Percentiles rank a stretch among this genome's conserved stretches.
phyloP scores from a whole-genome alignment of 192 early-diverging fungal genomes.

The Diversispora eburnea region DNA sequence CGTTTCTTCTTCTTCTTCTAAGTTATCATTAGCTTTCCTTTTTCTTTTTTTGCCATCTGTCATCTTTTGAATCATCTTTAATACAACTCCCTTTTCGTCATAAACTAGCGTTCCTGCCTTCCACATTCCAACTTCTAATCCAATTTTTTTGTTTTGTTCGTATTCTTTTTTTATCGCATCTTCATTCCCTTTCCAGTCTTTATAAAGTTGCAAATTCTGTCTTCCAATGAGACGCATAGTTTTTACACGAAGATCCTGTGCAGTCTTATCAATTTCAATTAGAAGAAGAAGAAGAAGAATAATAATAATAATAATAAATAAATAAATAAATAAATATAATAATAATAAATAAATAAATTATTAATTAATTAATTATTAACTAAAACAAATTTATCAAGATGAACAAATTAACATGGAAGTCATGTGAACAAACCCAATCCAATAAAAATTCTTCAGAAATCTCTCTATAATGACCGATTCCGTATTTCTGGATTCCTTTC shows the following conservation, averaged over 20 bases:
- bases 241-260: conserved; percentile 82
- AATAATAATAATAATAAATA: too few species aligned
- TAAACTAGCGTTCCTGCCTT: conserved; percentile 76
- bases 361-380: background rate
- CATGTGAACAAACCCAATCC: conserved; percentile 58
- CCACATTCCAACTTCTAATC: conserved; percentile 69
- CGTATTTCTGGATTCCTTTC: conserved; percentile 75
- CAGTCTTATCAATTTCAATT: conserved; percentile 35
- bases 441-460: conserved; percentile 75
- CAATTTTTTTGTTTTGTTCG: conserved; percentile 78
- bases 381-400: conserved; percentile 7
- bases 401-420: background rate
- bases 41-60: background rate
- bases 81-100: conserved; percentile 77
- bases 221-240: conserved; percentile 80
- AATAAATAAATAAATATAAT: too few species aligned
- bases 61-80: conserved; percentile 38
- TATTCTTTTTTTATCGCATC: conserved; percentile 68
- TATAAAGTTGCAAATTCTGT: conserved; percentile 83
- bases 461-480: conserved; percentile 86
- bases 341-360: too few species aligned
- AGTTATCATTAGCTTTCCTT: background rate
- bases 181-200: conserved; percentile 77
- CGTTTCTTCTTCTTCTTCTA: conserved; percentile 1
- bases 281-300: too few species aligned